Evolutionary conservation across 306 rosid genomes (phyloP).

Genomic region (Prunus mume): DNA sequence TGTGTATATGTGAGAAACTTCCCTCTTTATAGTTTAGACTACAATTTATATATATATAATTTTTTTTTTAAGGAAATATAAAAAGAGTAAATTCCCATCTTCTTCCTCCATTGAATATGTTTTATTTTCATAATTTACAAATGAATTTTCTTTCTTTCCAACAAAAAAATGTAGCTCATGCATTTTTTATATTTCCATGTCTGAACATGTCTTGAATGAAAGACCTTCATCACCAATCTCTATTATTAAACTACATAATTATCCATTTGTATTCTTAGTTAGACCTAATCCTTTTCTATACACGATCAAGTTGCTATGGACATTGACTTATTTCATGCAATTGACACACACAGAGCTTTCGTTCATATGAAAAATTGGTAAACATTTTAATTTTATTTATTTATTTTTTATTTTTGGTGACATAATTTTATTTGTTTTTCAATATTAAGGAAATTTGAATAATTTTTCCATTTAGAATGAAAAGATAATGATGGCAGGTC

Average conservation of each 20-base stretch:
- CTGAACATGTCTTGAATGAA: background rate
- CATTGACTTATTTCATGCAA: background rate
- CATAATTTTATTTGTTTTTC: background rate
- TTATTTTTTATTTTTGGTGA: no score
- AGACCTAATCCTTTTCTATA: background rate
- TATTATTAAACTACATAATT: background rate
- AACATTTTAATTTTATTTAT: background rate
- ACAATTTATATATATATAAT: no score
- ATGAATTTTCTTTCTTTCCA: background rate
- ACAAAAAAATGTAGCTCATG: background rate
- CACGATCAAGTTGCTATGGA: background rate
- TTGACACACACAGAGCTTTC: background rate
- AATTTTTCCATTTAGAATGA: background rate
- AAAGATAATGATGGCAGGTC: background rate
- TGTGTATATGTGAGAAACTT: no score
- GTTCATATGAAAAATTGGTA: background rate
- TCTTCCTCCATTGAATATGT: no score
- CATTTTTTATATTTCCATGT: background rate
- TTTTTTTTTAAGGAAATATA: background rate
- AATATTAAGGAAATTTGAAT: no score
- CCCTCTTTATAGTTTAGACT: rapidly evolving
- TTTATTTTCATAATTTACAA: no score
- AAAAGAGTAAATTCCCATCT: no score
- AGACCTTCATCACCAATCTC: background rate
- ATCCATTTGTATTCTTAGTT: background rate